phyloP scores from a whole-genome alignment of 2,329 filamentous ascomycete species.

The Davidsoniella eucalypti region DNA sequence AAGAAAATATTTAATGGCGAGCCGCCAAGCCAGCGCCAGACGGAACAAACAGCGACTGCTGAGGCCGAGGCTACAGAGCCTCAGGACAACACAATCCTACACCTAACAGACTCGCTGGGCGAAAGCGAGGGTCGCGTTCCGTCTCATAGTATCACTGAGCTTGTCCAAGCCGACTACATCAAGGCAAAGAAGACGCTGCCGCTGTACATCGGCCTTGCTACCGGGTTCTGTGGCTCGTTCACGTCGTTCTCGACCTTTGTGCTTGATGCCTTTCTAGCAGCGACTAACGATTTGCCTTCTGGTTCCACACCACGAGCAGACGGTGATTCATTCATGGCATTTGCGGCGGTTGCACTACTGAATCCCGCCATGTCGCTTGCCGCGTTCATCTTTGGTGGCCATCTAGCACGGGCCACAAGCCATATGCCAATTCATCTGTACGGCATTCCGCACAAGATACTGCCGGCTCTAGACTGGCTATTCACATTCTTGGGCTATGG shows the following conservation, averaged over 20 bases:
- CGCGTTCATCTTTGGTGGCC: slow-evolving; percentile 55
- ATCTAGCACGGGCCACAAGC: slow-evolving; percentile 54
- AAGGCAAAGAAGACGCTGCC: slow-evolving; percentile 71
- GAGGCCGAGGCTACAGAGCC: slow-evolving; percentile 1
- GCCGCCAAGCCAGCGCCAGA: no score
- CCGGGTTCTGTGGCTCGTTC: slow-evolving; percentile 76
- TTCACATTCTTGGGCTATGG: slow-evolving; percentile 51
- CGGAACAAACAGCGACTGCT: background rate
- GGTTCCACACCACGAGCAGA: slow-evolving; percentile 36
- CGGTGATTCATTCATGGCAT: slow-evolving; percentile 70
- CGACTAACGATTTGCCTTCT: slow-evolving; percentile 52
- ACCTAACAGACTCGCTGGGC: slow-evolving; percentile 3
- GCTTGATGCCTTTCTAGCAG: slow-evolving; percentile 59
- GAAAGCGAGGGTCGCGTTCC: slow-evolving; percentile 7
- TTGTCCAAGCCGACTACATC: slow-evolving; percentile 22
- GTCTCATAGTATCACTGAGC: background rate
- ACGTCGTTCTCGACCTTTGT: slow-evolving; percentile 83
- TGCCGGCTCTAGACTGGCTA: slow-evolving; percentile 42
- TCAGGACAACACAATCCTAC: background rate
- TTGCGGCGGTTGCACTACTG: slow-evolving; percentile 56
- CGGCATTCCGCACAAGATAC: slow-evolving; percentile 2
- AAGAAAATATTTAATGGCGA: background rate
- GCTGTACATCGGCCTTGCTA: slow-evolving; percentile 71
- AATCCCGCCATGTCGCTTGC: slow-evolving; percentile 56
- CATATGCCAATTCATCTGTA: background rate